These are phyloP conservation scores for Chenopodium suecicum DNA, from an alignment of 148 eudicot species.

Conservation along the genomic window DNA sequence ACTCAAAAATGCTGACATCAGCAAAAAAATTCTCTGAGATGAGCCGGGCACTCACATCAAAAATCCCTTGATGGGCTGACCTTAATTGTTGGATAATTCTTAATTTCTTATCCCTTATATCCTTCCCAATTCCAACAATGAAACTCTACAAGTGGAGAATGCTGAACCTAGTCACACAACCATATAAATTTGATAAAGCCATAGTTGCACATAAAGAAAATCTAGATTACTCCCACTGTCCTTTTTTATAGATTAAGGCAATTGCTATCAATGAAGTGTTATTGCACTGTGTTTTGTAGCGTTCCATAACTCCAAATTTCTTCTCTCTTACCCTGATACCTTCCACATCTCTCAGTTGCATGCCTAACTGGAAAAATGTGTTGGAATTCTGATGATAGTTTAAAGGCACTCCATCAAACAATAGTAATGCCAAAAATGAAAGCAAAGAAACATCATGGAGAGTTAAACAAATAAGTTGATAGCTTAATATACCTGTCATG, in stretches of 20 bases:
- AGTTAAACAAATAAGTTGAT: not conserved
- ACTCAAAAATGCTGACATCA: not conserved
- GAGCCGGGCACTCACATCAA: not conserved
- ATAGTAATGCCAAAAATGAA: not conserved
- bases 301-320: not conserved
- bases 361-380: not conserved
- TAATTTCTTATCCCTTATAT: not conserved
- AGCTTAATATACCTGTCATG: constrained; percentile 71
- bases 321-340: not conserved
- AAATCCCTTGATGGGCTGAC: not conserved
- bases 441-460: not conserved
- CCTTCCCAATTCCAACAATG: not conserved
- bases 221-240: too few species aligned
- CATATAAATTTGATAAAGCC: not conserved
- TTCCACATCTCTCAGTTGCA: not conserved
- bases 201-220: not conserved
- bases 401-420: not conserved
- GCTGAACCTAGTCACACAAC: not conserved
- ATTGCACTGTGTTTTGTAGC: too few species aligned
- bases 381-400: not conserved
- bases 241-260: not conserved
- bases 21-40: not conserved
- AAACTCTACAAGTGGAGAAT: not conserved
- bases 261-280: not conserved
- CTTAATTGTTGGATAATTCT: not conserved